These are phyloP conservation scores for Geosmithia putterillii DNA, from an alignment of 2,329 filamentous ascomycete genomes.

Conservation along the genomic window DNA sequence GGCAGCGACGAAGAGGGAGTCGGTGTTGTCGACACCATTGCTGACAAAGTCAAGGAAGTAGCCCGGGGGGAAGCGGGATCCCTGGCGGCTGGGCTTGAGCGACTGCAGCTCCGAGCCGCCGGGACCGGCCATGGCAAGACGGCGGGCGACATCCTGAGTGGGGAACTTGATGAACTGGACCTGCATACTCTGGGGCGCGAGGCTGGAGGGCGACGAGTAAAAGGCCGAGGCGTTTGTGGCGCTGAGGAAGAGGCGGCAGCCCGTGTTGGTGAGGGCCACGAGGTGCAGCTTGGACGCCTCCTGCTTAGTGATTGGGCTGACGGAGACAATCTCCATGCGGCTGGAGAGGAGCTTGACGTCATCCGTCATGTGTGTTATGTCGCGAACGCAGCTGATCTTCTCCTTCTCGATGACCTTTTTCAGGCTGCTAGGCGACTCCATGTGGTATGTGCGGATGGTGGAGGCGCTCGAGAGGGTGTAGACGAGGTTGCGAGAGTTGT, in stretches of 20 bases:
- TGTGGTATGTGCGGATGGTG: conserved; percentile 83
- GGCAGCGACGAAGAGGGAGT: conserved; percentile 70
- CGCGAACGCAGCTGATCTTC: conserved; percentile 46
- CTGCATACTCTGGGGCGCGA: conserved; percentile 86
- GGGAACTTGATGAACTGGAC: conserved; percentile 96
- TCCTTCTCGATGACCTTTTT: conserved; percentile 55
- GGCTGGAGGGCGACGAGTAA: conserved; percentile 44
- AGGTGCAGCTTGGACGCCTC: conserved; percentile 79
- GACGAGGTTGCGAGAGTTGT: conserved; percentile 76
- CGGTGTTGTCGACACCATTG: conserved; percentile 44
- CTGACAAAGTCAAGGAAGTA: conserved; percentile 80
- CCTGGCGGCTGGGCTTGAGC: conserved; percentile 36
- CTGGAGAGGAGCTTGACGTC: conserved; percentile 59
- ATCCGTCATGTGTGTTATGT: conserved; percentile 79
- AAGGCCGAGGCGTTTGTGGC: conserved; percentile 66
- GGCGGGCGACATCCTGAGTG: conserved; percentile 32
- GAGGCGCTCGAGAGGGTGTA: conserved; percentile 85
- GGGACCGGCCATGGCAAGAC: conserved; percentile 14
- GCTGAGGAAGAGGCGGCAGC: conserved; percentile 84
- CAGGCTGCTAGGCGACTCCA: conserved; percentile 53
- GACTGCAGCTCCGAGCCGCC: conserved; percentile 33
- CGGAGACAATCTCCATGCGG: conserved; percentile 64
- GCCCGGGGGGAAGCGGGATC: conserved; percentile 64
- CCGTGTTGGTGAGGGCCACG: conserved; percentile 81
- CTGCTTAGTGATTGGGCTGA: conserved; percentile 68